Percentiles rank a stretch among this genome's conserved stretches.
phyloP scores from a whole-genome alignment of 495 filamentous ascomycete species.

The Penicillium subrubescens region DNA sequence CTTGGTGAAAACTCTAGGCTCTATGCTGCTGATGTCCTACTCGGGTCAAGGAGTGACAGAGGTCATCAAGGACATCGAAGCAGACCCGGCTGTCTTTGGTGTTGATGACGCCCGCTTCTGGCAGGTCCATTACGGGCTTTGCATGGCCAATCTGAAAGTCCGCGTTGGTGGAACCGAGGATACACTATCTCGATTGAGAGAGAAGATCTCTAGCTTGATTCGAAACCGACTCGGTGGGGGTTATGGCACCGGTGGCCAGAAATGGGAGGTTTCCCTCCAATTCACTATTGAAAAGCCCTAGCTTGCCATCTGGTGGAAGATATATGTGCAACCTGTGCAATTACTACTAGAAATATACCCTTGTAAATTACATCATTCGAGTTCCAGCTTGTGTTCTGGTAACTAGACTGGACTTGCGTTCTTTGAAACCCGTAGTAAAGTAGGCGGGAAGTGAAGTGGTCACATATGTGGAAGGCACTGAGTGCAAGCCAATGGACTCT shows the following conservation, averaged over 20 bases:
- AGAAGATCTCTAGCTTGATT: constrained; percentile 74
- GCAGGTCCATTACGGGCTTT: constrained; percentile 97
- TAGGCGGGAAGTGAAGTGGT: background rate
- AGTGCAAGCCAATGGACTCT: background rate
- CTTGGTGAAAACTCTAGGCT: constrained; percentile 79
- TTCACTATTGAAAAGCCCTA: constrained; percentile 44
- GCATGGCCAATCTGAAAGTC: constrained; percentile 91
- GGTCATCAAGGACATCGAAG: constrained; percentile 80
- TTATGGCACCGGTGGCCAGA: constrained; percentile 78
- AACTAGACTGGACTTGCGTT: background rate
- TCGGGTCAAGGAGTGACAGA: constrained; percentile 66
- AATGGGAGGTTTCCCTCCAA: constrained; percentile 80
- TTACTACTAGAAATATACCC: background rate
- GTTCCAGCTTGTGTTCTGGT: background rate
- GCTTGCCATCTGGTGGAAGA: background rate
- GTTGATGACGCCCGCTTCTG: constrained; percentile 93
- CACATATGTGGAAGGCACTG: background rate
- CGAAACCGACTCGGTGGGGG: constrained; percentile 85
- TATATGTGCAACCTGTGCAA: background rate
- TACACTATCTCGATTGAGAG: constrained; percentile 66
- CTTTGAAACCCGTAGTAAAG: background rate
- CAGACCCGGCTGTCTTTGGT: constrained; percentile 70
- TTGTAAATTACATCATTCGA: constrained; percentile 14
- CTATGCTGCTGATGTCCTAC: constrained; percentile 95
- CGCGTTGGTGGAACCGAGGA: constrained; percentile 67